Base-by-base conservation (phyloP, 345 rosid genomes). In the Dipteronia dyeriana region DNA sequence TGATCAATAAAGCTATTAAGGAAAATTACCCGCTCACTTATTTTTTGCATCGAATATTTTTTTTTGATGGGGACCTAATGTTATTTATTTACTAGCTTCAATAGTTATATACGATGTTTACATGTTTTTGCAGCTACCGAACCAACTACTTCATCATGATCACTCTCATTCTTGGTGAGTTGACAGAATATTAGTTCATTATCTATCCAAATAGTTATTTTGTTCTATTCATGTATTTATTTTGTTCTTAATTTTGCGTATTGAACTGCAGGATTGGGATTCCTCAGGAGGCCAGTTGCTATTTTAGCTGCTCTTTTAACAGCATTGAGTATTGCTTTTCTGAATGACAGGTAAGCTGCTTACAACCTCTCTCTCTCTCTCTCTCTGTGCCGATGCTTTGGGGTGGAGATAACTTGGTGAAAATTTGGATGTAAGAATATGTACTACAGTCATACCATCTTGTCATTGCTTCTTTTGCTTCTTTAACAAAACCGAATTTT, bases 101-200 rank as follows among this genome's bases (percentile, higher is more conserved):
- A 25, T 34, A 19, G 61, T 60, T 68, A 56, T 61, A 25, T 5
- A 6, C 34, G 53, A 56, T 12, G 22, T 54, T 72, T 65, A 22
- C 70, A 51, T 78, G 47, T 23, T 71, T 80, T 83, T 82, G 87
- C 98, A 96, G 99, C 86, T 96, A 96, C 74, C 83, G 98, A 70
- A 96, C 99, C 41, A 96, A 96, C 85, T 96, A 96, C 76, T 96
- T 94, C 95, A 84, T 96, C 69, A 85, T 92, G 97, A 87, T 94
- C 61, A 79, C 93, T 78, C 68, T 90, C 75, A 88, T 96, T 82
- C 90, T 96, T 60, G 98, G 99, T 92, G 81, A 74, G 94, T 70
- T 31, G 61, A 74, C 10, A 41, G 74, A 79, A 16, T 43, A 49
- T 38, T 61, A 77, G 26, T 80, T 62, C 56, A 25, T 60, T 61